phyloP scores from a whole-genome alignment of 441 rosid species.

The Erysimum pusillum region DNA sequence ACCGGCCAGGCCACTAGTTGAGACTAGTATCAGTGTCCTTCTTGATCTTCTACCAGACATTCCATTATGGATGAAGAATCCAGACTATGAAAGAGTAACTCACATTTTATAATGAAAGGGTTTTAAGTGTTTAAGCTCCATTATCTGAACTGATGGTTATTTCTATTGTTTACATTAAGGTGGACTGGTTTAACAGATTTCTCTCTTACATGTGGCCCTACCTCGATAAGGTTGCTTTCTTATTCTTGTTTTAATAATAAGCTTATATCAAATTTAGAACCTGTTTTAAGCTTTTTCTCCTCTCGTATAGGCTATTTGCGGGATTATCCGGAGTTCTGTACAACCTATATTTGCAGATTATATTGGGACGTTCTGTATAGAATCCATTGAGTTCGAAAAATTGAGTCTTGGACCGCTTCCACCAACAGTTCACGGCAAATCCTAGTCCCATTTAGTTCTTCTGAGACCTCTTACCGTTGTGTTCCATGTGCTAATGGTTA shows the following conservation, averaged over 20 bases:
- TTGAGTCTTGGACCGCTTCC: constrained; percentile 87
- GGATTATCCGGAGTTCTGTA: constrained; percentile 57
- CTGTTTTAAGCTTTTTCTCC: constrained; percentile 25
- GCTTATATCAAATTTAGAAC: background rate
- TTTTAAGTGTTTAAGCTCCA: background rate
- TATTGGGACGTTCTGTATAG: constrained; percentile 62
- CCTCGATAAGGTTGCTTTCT: constrained; percentile 48
- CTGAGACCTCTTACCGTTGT: background rate
- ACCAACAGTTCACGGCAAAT: constrained; percentile 72
- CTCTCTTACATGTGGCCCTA: constrained; percentile 52
- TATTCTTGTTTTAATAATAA: background rate
- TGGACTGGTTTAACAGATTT: constrained; percentile 52
- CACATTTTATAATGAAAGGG: background rate
- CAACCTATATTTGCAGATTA: constrained; percentile 77
- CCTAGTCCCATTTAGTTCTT: constrained; percentile 11
- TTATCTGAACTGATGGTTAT: background rate
- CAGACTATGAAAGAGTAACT: constrained; percentile 68
- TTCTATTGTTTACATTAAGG: constrained; percentile 27
- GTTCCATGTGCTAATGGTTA: background rate
- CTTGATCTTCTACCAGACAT: constrained; percentile 67
- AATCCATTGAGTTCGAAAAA: constrained; percentile 68
- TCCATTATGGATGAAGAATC: constrained; percentile 77
- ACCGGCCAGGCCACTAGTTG: constrained; percentile 55
- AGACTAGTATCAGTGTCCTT: constrained; percentile 56
- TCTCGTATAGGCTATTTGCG: constrained; percentile 69